phyloP scores from a whole-genome alignment of 495 filamentous ascomycete species.

The Bacidia gigantensis region DNA sequence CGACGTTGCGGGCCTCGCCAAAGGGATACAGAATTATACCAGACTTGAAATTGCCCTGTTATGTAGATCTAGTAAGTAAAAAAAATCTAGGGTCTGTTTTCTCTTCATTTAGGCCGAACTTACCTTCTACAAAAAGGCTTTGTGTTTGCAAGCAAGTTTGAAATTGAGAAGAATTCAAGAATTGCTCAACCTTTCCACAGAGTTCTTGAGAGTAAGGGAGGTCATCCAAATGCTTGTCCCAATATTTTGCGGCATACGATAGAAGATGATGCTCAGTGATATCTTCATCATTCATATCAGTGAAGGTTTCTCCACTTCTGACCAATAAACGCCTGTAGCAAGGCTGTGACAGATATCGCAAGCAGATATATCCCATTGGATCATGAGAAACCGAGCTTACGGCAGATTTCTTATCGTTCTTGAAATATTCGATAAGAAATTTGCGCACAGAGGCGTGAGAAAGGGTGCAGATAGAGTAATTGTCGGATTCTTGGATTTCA shows the following conservation, averaged over 20 bases:
- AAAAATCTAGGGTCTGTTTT: not conserved
- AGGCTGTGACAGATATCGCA: conserved; percentile 5
- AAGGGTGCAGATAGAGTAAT: conserved; percentile 2
- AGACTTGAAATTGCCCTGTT: conserved; percentile 3
- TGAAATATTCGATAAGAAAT: not conserved
- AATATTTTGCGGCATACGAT: conserved; percentile 15
- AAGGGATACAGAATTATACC: not conserved
- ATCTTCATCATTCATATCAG: conserved; percentile 3
- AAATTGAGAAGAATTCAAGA: conserved; percentile 8
- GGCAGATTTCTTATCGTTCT: not conserved
- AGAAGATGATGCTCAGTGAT: conserved; percentile 10
- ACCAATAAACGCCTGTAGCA: not conserved
- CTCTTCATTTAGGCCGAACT: no score
- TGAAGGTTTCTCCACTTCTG: conserved; percentile 1
- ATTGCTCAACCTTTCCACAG: conserved; percentile 9
- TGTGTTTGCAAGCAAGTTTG: conserved; percentile 11
- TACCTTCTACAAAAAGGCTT: conserved; percentile 10
- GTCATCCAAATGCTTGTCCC: conserved; percentile 15
- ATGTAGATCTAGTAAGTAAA: not conserved
- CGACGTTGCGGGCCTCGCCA: conserved; percentile 6
- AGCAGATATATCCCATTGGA: not conserved
- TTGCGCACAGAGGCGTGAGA: not conserved
- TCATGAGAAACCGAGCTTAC: not conserved
- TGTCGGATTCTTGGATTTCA: not conserved
- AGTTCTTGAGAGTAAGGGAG: conserved; percentile 4